Conservation (phyloP, 495 filamentous ascomycete species). For the Rhizodiscina lignyota region DNA sequence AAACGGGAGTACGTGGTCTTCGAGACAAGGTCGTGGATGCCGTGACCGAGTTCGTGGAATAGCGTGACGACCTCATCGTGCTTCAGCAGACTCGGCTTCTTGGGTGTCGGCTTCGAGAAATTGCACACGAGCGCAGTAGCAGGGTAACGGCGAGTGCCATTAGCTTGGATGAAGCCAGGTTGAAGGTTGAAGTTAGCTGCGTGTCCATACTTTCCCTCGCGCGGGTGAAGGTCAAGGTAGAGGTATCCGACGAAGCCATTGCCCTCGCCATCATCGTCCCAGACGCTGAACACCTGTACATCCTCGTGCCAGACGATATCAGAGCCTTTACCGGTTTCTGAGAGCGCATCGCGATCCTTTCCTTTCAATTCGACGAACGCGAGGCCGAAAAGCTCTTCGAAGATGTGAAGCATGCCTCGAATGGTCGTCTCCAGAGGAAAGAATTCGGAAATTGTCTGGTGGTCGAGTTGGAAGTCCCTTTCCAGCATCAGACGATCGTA, state of each 20-base stretch:
- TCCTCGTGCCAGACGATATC: conserved; percentile 61
- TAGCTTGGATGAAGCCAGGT: conserved; percentile 38
- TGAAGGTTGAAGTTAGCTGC: conserved; percentile 32
- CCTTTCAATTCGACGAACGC: conserved; percentile 70
- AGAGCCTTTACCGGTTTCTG: conserved; percentile 38
- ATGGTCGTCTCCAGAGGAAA: conserved; percentile 81
- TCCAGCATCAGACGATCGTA: conserved; percentile 90
- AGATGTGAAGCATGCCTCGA: conserved; percentile 81
- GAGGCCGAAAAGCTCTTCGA: conserved; percentile 83
- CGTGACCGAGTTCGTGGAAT: conserved; percentile 61
- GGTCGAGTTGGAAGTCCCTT: conserved; percentile 75
- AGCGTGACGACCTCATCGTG: conserved; percentile 55
- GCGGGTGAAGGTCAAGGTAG: conserved; percentile 51
- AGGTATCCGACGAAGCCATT: conserved; percentile 54
- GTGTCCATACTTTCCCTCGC: conserved; percentile 47
- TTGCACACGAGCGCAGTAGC: conserved; percentile 58
- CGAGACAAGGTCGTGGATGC: conserved; percentile 56
- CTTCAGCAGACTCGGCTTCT: conserved; percentile 53
- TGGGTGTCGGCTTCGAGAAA: conserved; percentile 52
- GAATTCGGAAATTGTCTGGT: conserved; percentile 80
- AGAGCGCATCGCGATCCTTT: conserved; percentile 36
- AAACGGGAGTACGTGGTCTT: conserved; percentile 52
- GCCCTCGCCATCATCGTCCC: conserved; percentile 50
- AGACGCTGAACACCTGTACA: conserved; percentile 52
- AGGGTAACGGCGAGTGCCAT: conserved; percentile 46